Evolutionary conservation across 495 filamentous ascomycete species (phyloP).

Genomic region (Podospora appendiculata): DNA sequence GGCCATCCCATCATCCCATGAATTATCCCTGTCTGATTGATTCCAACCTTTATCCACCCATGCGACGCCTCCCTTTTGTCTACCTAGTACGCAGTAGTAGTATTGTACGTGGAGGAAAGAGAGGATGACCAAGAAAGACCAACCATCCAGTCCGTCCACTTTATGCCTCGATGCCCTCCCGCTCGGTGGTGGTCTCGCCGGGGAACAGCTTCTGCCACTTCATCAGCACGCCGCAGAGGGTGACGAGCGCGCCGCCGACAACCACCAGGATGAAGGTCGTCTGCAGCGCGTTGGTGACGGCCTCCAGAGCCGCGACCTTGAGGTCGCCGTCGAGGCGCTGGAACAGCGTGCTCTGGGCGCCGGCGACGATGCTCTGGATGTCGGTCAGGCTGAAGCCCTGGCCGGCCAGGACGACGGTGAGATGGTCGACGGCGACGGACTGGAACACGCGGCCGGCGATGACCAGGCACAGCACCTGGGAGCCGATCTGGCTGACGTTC

Average conservation of each 20-base stretch:
- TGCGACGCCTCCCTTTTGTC: too few relatives aligned
- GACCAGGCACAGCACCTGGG: conserved; percentile 44
- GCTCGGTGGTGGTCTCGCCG: neutral
- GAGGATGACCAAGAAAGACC: too few relatives aligned
- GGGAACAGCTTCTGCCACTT: conserved; percentile 44
- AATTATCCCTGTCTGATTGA: too few relatives aligned
- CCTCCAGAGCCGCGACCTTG: conserved; percentile 29
- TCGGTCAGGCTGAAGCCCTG: conserved; percentile 15
- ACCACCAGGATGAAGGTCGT: conserved; percentile 45
- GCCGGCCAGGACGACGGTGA: conserved; percentile 29
- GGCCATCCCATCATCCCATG: too few relatives aligned
- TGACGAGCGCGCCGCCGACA: conserved; percentile 37
- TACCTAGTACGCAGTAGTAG: too few relatives aligned
- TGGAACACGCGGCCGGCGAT: conserved; percentile 52
- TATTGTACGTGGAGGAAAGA: too few relatives aligned
- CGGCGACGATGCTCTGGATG: conserved; percentile 39
- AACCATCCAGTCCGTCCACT: too few relatives aligned
- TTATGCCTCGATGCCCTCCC: neutral
- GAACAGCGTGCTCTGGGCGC: conserved; percentile 36
- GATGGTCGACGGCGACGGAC: conserved; percentile 29
- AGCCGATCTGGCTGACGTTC: conserved; percentile 44
- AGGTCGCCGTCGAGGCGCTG: conserved; percentile 22
- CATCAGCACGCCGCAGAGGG: conserved; percentile 39
- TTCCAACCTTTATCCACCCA: too few relatives aligned
- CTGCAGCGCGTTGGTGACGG: conserved; percentile 42